Percentiles rank a stretch among this genome's conserved stretches.
Conservation (phyloP, 495 filamentous ascomycete species). For the Filosporella fistucella region DNA sequence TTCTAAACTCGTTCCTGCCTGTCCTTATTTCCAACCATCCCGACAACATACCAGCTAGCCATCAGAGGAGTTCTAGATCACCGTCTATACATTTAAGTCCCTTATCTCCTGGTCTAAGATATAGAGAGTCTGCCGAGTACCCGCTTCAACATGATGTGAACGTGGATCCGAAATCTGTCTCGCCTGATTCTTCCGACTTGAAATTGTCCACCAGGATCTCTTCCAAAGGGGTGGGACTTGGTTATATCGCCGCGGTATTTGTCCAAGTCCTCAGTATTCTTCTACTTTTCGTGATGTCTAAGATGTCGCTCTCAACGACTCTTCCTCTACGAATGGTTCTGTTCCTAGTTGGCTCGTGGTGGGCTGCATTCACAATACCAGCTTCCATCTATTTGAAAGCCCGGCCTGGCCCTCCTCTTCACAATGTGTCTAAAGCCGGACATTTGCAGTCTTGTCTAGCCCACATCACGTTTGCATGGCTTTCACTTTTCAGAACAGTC, state of each 20-base stretch:
- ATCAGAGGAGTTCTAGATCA: no score
- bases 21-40: slow-evolving; percentile 76
- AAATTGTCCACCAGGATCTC: slow-evolving; percentile 79
- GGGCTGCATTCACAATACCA: slow-evolving; percentile 89
- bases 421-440: slow-evolving; percentile 13
- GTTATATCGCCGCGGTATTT: slow-evolving; percentile 77
- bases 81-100: slow-evolving; percentile 13
- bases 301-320: slow-evolving; percentile 48
- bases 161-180: slow-evolving; percentile 27
- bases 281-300: slow-evolving; percentile 64
- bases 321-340: slow-evolving; percentile 78
- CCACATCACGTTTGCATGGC: slow-evolving; percentile 81
- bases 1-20: slow-evolving; percentile 79
- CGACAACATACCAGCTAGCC: slow-evolving; percentile 24
- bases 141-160: slow-evolving; percentile 33
- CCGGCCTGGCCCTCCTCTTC: slow-evolving; percentile 82
- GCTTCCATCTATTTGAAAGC: slow-evolving; percentile 81
- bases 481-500: slow-evolving; percentile 72
- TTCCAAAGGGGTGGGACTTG: slow-evolving; percentile 86
- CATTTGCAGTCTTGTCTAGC: slow-evolving; percentile 23
- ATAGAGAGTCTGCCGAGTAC: slow-evolving; percentile 20
- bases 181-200: slow-evolving; percentile 56
- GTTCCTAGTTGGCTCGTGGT: slow-evolving; percentile 86
- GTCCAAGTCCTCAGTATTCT: slow-evolving; percentile 74
- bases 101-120: slow-evolving; percentile 18